Conservation (phyloP, 1,139 yeast genomes). For the Taphrina populina region DNA sequence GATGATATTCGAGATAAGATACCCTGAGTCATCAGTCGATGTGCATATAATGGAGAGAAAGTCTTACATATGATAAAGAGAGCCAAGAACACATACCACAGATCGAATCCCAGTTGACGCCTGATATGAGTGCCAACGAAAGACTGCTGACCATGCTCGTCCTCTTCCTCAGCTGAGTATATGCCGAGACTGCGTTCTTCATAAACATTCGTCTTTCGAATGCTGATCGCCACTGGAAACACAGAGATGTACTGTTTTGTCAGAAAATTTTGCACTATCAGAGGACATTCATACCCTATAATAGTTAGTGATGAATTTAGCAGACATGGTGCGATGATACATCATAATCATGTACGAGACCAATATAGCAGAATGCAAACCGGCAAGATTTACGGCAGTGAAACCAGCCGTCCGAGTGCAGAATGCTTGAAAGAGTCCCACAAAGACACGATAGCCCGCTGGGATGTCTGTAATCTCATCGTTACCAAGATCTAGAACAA, state of each 20-base stretch:
- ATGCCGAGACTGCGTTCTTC: slow-evolving; percentile 95
- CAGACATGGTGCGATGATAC: slow-evolving; percentile 44
- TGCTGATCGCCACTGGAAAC: slow-evolving; percentile 90
- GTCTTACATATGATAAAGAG: slow-evolving; percentile 59
- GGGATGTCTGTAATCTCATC: slow-evolving; percentile 51
- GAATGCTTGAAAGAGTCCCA: slow-evolving; percentile 86
- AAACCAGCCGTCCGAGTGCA: slow-evolving; percentile 95
- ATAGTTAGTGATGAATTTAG: neutral
- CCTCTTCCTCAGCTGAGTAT: slow-evolving; percentile 51
- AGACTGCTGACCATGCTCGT: slow-evolving; percentile 43
- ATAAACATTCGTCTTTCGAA: slow-evolving; percentile 93
- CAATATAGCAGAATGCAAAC: slow-evolving; percentile 84
- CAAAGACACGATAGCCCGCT: slow-evolving; percentile 66
- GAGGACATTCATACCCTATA: neutral
- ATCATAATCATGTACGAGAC: slow-evolving; percentile 94
- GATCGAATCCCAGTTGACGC: slow-evolving; percentile 85
- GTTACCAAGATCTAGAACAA: slow-evolving; percentile 69
- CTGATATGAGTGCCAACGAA: slow-evolving; percentile 86
- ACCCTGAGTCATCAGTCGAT: neutral
- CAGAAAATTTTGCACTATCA: neutral
- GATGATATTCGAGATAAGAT: slow-evolving; percentile 84
- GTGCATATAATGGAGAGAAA: neutral
- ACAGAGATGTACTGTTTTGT: slow-evolving; percentile 69
- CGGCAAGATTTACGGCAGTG: slow-evolving; percentile 63
- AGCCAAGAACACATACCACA: slow-evolving; percentile 90